Evolutionary conservation across 2,329 filamentous ascomycete species (phyloP), one percentile per base, ranked within the genome.

Genomic region (Colletotrichum caudatum): DNA sequence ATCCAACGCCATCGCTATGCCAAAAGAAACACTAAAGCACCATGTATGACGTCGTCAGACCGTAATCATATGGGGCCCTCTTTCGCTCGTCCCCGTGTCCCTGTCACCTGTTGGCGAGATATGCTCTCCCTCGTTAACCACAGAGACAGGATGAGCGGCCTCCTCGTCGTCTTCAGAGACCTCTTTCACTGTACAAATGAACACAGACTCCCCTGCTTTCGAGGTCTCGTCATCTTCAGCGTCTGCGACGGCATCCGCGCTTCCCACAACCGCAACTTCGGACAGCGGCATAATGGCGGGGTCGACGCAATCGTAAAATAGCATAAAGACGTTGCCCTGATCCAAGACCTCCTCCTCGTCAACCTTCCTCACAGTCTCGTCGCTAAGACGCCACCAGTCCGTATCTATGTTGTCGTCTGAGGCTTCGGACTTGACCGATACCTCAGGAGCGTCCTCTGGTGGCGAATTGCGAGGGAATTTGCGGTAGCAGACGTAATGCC

Each of bases 401-500:
- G 88, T 84, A 18, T 84, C 75, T 35, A 76, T 69, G 20, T 73
- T 74, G 8, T 72, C 70, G 3, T 57, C 57, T 6, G 14, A 2
- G 3, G 18, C 18, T 41, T 54, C 56, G 5, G 50, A 46, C 39
- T 20, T 76, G 16, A 70, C 73, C 12, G 60, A 64, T 8, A 69
- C 71, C 23, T 74, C 67, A n/a, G 56, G 44, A 37, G 75, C 73
- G 18, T 76, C 73, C 2, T 74, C 70, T 7, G 71, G 39, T 50
- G 75, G 46, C 63, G 69, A 75, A 41, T 74, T 70, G 12, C 78
- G 77, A 20, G 89, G 86, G 77, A 94, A 91, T 77, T 92, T 93
- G 63, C 94, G 89, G 80, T 96, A 97, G 79, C 94, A 97, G 50
- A 98, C 91, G 76, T 99, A 98, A 82, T 99, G 96, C 0, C 96